Evolutionary conservation across 179 eudicot species (phyloP).

Genomic region (Silene noctiflora): DNA sequence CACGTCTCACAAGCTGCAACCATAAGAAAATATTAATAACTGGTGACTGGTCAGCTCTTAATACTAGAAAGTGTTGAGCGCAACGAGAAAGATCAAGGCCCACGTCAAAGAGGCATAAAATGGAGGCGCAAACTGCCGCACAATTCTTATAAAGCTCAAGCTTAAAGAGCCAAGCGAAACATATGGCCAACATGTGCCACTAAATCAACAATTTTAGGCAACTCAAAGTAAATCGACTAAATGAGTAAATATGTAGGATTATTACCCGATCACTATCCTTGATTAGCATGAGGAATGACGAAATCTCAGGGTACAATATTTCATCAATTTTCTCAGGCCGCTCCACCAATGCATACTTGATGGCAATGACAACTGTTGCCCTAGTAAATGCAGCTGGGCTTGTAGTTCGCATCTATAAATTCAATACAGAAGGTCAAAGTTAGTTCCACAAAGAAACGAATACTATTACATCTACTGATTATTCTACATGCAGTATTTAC

Average conservation of each 20-base stretch:
- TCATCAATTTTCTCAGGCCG: slow-evolving; percentile 90
- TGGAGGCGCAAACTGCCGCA: neutral
- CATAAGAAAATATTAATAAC: slow-evolving; percentile 22
- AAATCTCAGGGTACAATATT: slow-evolving; percentile 78
- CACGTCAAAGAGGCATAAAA: neutral
- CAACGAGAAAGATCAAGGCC: neutral
- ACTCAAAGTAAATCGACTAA: neutral
- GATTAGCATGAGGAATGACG: slow-evolving; percentile 90
- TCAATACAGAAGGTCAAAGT: neutral
- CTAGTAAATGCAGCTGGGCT: slow-evolving; percentile 82
- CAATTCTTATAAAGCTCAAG: neutral
- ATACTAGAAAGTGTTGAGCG: neutral
- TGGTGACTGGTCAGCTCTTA: neutral
- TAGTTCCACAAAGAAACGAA: neutral
- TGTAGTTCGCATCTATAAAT: slow-evolving; percentile 57
- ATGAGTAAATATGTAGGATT: neutral
- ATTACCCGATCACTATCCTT: slow-evolving; percentile 86
- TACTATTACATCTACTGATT: neutral
- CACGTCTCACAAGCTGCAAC: slow-evolving; percentile 96
- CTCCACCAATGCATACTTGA: slow-evolving; percentile 92
- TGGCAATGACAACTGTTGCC: slow-evolving; percentile 89
- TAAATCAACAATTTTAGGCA: slow-evolving; percentile 5
- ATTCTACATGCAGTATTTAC: slow-evolving; percentile 30
- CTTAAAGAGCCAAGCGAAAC: neutral
- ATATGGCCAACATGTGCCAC: neutral